Conservation (phyloP, 805 yeast genomes). For the Kodamaea kakaduensis region DNA sequence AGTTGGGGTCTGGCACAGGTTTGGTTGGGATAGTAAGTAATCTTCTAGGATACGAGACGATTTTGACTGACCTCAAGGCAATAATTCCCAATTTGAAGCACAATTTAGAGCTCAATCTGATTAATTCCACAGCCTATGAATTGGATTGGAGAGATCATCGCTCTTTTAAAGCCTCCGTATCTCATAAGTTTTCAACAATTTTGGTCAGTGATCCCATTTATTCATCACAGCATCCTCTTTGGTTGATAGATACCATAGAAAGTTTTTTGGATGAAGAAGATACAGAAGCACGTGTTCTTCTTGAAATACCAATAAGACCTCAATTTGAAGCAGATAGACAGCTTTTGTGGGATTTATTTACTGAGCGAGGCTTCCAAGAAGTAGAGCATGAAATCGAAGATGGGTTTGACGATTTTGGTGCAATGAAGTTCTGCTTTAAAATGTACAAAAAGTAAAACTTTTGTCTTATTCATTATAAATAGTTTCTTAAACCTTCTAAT, state of each 20-base stretch:
- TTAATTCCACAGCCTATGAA: conserved; percentile 39
- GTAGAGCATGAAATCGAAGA: conserved; percentile 42
- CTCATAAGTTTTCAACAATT: conserved; percentile 49
- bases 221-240: conserved; percentile 72
- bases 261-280: conserved; percentile 35
- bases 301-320: conserved; percentile 74
- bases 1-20: conserved; percentile 96
- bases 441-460: conserved; percentile 9
- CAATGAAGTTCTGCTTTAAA: conserved; percentile 54
- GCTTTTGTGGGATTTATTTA: conserved; percentile 53
- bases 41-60: conserved; percentile 45
- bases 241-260: conserved; percentile 60
- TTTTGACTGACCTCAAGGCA: conserved; percentile 74
- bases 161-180: conserved; percentile 28
- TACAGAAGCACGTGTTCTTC: conserved; percentile 44
- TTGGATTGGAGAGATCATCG: conserved; percentile 77
- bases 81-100: conserved; percentile 63
- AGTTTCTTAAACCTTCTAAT: conserved; percentile 65
- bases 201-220: conserved; percentile 87
- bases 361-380: conserved; percentile 30
- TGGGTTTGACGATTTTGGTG: conserved; percentile 87
- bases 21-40: conserved; percentile 73
- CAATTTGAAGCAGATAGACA: conserved; percentile 64
- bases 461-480: conserved; percentile 24
- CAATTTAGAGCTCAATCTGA: conserved; percentile 55